Evolutionary conservation across 2,329 filamentous ascomycete species (phyloP).

Genomic region (Tolypocladium paradoxum): DNA sequence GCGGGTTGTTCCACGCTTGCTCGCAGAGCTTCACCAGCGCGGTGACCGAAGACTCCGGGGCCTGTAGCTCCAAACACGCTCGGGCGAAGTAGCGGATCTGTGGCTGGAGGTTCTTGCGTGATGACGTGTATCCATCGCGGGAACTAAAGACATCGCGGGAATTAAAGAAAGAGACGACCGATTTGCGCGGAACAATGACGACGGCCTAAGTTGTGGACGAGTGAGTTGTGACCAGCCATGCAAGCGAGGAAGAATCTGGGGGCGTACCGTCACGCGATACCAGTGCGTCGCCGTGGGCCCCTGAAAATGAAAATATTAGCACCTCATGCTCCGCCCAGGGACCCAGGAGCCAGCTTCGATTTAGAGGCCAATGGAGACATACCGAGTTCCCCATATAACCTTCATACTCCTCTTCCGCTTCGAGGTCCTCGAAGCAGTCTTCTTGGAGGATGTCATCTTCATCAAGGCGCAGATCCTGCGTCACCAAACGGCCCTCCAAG

Average conservation of each 20-base stretch:
- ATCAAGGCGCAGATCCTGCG: slow-evolving; percentile 7
- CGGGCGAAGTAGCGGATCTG: slow-evolving; percentile 6
- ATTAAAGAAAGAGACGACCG: slow-evolving; percentile 6
- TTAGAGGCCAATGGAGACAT: too few species aligned
- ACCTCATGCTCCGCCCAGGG: too few species aligned
- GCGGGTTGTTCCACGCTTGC: neutral
- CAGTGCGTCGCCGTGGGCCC: slow-evolving; percentile 12
- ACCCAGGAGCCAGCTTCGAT: too few species aligned
- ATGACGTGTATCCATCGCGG: too few species aligned
- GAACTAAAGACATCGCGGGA: too few species aligned
- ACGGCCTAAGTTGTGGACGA: too few species aligned
- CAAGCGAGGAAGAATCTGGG: too few species aligned
- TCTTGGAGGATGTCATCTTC: slow-evolving; percentile 11
- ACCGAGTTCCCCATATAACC: slow-evolving; percentile 18
- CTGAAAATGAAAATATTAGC: slow-evolving; percentile 1
- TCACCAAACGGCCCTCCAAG: slow-evolving; percentile 12
- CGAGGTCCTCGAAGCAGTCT: slow-evolving; percentile 8
- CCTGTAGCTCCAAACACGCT: slow-evolving; percentile 1
- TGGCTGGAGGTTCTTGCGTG: too few species aligned
- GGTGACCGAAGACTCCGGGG: neutral
- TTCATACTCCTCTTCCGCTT: slow-evolving; percentile 13
- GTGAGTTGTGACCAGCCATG: too few species aligned
- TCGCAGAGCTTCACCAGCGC: slow-evolving; percentile 2
- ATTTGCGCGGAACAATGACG: too few species aligned
- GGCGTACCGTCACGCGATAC: slow-evolving; percentile 13